phyloP scores from a whole-genome alignment of 768 basidiomycete species.

The Phaeolepiota aurea region DNA sequence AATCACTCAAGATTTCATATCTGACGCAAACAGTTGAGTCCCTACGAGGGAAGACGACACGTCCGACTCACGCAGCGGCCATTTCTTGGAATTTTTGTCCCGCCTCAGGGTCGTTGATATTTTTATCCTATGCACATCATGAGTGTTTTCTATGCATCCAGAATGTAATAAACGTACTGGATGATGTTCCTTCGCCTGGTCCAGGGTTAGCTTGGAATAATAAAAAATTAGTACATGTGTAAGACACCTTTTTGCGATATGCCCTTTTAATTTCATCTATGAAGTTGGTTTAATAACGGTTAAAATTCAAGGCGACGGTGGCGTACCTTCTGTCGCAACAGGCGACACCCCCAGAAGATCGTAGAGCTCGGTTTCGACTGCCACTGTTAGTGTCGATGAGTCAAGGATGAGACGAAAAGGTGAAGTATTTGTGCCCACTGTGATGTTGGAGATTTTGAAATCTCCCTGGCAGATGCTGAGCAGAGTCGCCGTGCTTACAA shows the following conservation, averaged over 20 bases:
- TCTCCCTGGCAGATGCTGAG: too few species aligned
- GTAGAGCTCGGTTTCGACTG: slow-evolving; percentile 75
- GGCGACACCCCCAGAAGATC: slow-evolving; percentile 73
- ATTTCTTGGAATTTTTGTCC: slow-evolving; percentile 83
- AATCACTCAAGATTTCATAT: slow-evolving; percentile 77
- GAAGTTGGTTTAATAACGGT: slow-evolving; percentile 10
- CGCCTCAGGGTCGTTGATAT: slow-evolving; percentile 82
- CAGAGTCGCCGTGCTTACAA: too few species aligned
- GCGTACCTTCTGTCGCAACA: slow-evolving; percentile 61
- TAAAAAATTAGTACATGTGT: slow-evolving; percentile 1
- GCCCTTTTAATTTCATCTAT: slow-evolving; percentile 88
- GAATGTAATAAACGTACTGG: slow-evolving; percentile 40
- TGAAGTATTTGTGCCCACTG: slow-evolving; percentile 4
- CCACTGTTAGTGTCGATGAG: slow-evolving; percentile 33
- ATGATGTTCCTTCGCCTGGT: slow-evolving; percentile 79
- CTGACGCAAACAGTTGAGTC: slow-evolving; percentile 24
- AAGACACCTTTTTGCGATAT: slow-evolving; percentile 82
- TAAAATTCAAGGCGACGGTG: slow-evolving; percentile 1
- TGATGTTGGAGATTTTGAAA: too few species aligned
- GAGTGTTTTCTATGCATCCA: not conserved
- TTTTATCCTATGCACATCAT: slow-evolving; percentile 36
- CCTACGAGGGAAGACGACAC: not conserved
- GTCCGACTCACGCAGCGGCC: slow-evolving; percentile 65
- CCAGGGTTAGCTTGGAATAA: slow-evolving; percentile 5
- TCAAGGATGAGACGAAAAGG: not conserved